Percentiles rank a stretch among this genome's conserved stretches.
Evolutionary conservation across 192 early-diverging fungal species (phyloP).

Genomic region (Pecoramyces ruminantium): DNA sequence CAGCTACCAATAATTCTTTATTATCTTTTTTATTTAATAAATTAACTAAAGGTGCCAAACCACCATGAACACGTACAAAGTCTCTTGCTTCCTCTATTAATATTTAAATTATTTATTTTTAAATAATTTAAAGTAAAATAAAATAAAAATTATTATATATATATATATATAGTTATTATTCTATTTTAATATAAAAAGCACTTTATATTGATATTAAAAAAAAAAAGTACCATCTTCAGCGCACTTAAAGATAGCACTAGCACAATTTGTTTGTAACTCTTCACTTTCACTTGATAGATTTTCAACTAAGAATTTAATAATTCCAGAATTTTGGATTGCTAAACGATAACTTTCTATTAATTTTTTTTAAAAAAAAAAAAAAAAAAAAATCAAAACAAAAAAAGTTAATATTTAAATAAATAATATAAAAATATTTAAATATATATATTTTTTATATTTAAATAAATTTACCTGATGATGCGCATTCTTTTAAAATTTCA

Average conservation of each 20-base stretch:
- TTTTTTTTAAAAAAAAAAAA: not conserved
- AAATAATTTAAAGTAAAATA: conserved; percentile 1
- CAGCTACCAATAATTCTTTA: conserved; percentile 44
- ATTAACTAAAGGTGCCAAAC: conserved; percentile 29
- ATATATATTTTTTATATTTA: too few species aligned
- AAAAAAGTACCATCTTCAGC: conserved; percentile 37
- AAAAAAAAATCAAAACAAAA: too few species aligned
- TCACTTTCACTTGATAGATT: conserved; percentile 37
- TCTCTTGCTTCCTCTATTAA: conserved; percentile 30
- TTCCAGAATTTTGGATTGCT: conserved; percentile 35
- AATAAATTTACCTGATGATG: conserved; percentile 35
- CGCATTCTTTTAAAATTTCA: conserved; percentile 43
- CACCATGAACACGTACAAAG: conserved; percentile 31
- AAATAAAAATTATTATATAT: too few species aligned
- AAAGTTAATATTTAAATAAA: too few species aligned
- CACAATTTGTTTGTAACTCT: conserved; percentile 40
- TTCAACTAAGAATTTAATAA: conserved; percentile 46
- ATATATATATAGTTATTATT: too few species aligned
- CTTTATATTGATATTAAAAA: too few species aligned
- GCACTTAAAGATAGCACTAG: conserved; percentile 47
- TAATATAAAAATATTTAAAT: too few species aligned
- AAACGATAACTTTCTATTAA: conserved; percentile 28
- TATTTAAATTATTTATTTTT: not conserved
- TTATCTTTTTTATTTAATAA: conserved; percentile 37
- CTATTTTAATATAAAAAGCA: too few species aligned